Evolutionary conservation across 164 flowering plant genomes (phyloP).

Genomic region (Platanus orientalis): DNA sequence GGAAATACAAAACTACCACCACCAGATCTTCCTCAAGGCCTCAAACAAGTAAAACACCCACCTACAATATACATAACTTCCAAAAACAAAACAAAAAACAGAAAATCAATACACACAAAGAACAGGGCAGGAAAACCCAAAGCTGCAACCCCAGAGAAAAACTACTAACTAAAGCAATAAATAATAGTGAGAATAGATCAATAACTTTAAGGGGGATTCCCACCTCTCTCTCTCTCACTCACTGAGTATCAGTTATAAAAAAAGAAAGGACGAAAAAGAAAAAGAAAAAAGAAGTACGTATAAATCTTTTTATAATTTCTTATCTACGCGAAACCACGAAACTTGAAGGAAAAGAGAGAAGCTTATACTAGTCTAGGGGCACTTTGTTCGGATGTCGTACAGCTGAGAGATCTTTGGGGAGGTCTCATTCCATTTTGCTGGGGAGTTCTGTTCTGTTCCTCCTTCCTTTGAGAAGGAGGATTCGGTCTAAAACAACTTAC

Average conservation of each 20-base stretch:
- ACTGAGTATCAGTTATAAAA: background rate
- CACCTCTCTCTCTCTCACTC: background rate
- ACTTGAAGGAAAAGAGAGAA: background rate
- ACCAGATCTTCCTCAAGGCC: background rate
- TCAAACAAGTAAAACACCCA: background rate
- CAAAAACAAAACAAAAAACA: background rate
- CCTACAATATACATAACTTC: background rate
- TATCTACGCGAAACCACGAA: conserved; percentile 2
- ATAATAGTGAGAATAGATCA: background rate
- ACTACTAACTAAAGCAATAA: background rate
- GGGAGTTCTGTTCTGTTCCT: background rate
- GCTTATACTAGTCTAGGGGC: background rate
- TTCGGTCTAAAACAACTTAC: background rate
- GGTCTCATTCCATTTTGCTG: background rate
- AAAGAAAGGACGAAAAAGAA: background rate
- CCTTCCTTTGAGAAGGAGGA: background rate
- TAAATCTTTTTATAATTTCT: background rate
- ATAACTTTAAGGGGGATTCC: background rate
- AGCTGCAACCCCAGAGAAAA: background rate
- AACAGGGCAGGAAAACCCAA: background rate
- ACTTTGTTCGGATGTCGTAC: background rate
- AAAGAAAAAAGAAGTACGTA: background rate
- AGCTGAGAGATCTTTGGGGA: background rate
- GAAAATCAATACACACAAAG: background rate
- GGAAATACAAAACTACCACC: conserved; percentile 1